Percentiles rank a stretch among this genome's conserved stretches.
Conservation (phyloP, 768 basidiomycete species). For the Lyophyllum decastes region DNA sequence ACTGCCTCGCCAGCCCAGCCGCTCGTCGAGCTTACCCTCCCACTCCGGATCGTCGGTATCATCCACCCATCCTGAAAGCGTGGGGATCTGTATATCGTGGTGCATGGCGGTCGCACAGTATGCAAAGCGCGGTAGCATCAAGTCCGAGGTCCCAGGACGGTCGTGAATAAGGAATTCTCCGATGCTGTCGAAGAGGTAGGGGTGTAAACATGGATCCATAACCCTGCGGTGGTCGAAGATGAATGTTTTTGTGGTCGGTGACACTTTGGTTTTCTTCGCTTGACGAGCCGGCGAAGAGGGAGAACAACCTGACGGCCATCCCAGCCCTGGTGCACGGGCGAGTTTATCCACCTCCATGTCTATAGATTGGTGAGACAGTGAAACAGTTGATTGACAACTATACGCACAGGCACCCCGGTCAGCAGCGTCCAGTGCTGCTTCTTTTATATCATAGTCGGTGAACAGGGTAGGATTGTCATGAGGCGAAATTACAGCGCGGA, state of each 20-base stretch:
- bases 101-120: slow-evolving; percentile 43
- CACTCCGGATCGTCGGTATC: slow-evolving; percentile 53
- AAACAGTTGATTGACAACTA: not conserved
- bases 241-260: slow-evolving; percentile 27
- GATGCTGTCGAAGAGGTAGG: slow-evolving; percentile 31
- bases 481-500: slow-evolving; percentile 37
- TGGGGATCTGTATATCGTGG: slow-evolving; percentile 44
- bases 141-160: slow-evolving; percentile 26
- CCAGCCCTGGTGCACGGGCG: slow-evolving; percentile 7
- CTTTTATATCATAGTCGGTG: slow-evolving; percentile 19
- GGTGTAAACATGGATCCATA: slow-evolving; percentile 42
- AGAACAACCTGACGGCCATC: slow-evolving; percentile 26
- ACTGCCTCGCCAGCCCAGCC: slow-evolving; percentile 62
- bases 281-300: slow-evolving; percentile 25
- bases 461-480: slow-evolving; percentile 33
- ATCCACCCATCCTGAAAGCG: slow-evolving; percentile 37
- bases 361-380: not conserved
- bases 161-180: slow-evolving; percentile 41
- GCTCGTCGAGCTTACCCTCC: slow-evolving; percentile 54
- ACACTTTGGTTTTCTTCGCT: slow-evolving; percentile 12
- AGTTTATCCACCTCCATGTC: slow-evolving; percentile 17
- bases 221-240: slow-evolving; percentile 37
- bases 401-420: slow-evolving; percentile 15
- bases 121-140: slow-evolving; percentile 43
- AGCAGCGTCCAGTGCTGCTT: slow-evolving; percentile 17